These are phyloP conservation scores for Primulina eburnea DNA, from an alignment of 257 asterid genomes.

Conservation along the genomic window DNA sequence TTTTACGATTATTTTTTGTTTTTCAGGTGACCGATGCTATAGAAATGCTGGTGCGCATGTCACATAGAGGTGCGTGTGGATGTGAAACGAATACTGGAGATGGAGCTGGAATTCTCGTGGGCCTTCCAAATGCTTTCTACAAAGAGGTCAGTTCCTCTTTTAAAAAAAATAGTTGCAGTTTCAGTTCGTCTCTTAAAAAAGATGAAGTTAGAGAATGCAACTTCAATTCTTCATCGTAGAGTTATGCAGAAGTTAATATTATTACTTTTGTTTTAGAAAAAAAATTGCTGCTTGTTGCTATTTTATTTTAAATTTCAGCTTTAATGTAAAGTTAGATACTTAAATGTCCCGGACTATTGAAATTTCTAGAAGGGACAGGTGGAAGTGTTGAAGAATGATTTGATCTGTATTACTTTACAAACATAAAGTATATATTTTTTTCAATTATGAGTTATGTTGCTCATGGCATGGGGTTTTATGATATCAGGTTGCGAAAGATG, in stretches of 20 bases:
- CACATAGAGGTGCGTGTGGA: constrained; percentile 96
- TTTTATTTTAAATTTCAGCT: not conserved
- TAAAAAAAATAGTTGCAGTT: not conserved
- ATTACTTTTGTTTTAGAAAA: not conserved
- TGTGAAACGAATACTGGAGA: constrained; percentile 99
- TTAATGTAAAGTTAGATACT: not conserved
- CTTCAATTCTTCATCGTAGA: not conserved
- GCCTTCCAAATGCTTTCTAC: constrained; percentile 82
- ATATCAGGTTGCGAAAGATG: constrained; percentile 63
- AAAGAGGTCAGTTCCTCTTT: constrained; percentile 53
- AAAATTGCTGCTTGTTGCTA: not conserved
- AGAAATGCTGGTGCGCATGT: constrained; percentile 93
- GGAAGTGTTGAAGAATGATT: not conserved
- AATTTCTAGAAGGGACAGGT: constrained; percentile 13
- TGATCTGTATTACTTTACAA: constrained; percentile 5
- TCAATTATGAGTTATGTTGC: constrained; percentile 1
- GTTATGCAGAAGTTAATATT: not conserved
- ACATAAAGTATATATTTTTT: not conserved
- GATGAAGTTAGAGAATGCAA: not conserved
- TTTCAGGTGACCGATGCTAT: constrained; percentile 90
- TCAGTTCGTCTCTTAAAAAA: not conserved
- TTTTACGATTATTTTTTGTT: constrained; percentile 10
- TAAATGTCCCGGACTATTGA: not conserved
- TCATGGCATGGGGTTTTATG: constrained; percentile 9
- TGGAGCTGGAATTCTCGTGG: constrained; percentile 99